phyloP scores from a whole-genome alignment of 2,329 filamentous ascomycete genomes.

The Epichloe uncinata region DNA sequence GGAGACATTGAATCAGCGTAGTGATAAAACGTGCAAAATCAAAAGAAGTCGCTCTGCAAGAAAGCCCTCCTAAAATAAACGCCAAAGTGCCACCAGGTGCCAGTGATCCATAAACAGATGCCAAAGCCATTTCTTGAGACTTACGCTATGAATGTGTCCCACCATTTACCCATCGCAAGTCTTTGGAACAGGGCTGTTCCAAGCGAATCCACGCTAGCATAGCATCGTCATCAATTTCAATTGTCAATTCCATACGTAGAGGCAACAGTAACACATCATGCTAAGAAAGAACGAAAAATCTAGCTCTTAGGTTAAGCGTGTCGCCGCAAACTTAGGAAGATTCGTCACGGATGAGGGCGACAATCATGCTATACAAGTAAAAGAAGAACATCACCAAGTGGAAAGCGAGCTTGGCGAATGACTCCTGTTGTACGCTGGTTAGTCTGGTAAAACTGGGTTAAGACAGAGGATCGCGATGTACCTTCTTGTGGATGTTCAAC shows the following conservation, averaged over 20 bases:
- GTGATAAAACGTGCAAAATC: background rate
- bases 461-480: constrained; percentile 20
- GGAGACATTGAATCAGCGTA: background rate
- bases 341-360: constrained; percentile 93
- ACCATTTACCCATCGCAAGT: constrained; percentile 14
- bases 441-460: constrained; percentile 3
- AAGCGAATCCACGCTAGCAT: background rate
- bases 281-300: background rate
- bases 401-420: constrained; percentile 97
- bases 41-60: constrained; percentile 8
- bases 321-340: constrained; percentile 47
- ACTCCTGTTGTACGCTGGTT: constrained; percentile 52
- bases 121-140: constrained; percentile 15
- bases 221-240: background rate
- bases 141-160: constrained; percentile 13
- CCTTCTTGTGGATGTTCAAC: constrained; percentile 98
- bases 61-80: constrained; percentile 14
- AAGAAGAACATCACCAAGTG: constrained; percentile 99
- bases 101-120: constrained; percentile 18
- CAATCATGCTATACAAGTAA: constrained; percentile 98
- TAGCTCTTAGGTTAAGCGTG: background rate
- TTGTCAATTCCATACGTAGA: background rate
- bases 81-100: constrained; percentile 16
- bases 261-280: background rate
- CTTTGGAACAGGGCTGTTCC: background rate